Evolutionary conservation across 2,329 filamentous ascomycete species (phyloP).

Genomic region (Mycosphaerella arachidis): DNA sequence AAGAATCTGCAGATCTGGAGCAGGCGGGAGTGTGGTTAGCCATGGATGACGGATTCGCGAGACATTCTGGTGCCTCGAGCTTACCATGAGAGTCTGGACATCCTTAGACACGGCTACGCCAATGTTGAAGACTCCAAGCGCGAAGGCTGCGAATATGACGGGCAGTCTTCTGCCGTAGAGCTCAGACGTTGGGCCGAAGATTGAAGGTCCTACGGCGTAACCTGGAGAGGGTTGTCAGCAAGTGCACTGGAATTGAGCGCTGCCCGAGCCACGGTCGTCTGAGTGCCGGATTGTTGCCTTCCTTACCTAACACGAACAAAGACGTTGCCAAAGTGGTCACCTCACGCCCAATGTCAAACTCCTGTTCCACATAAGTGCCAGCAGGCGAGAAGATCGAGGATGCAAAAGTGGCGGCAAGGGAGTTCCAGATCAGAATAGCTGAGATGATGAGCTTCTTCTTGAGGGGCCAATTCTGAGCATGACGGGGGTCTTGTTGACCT

Average conservation of each 20-base stretch:
- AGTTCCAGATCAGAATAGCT: conserved; percentile 67
- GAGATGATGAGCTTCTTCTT: conserved; percentile 71
- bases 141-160: conserved; percentile 42
- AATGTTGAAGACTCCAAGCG: conserved; percentile 46
- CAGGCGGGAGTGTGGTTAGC: not conserved
- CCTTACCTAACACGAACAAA: conserved; percentile 40
- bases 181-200: conserved; percentile 42
- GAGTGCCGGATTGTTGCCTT: not conserved
- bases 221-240: conserved; percentile 40
- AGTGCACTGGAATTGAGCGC: too few species aligned
- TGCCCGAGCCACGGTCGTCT: too few species aligned
- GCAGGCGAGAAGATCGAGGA: conserved; percentile 50
- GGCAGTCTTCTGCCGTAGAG: conserved; percentile 43
- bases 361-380: conserved; percentile 20
- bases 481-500: conserved; percentile 67
- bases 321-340: conserved; percentile 42
- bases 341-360: conserved; percentile 42
- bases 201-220: conserved; percentile 30
- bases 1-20: conserved; percentile 19
- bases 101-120: conserved; percentile 42
- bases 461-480: conserved; percentile 81
- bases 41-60: not conserved
- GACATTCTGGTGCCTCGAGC: not conserved
- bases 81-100: conserved; percentile 29
- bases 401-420: conserved; percentile 64